A percentile compares a stretch with the other conserved stretches of the same genome.
Conservation (phyloP, 2,329 filamentous ascomycete species). For the Trichophaea hybrida region DNA sequence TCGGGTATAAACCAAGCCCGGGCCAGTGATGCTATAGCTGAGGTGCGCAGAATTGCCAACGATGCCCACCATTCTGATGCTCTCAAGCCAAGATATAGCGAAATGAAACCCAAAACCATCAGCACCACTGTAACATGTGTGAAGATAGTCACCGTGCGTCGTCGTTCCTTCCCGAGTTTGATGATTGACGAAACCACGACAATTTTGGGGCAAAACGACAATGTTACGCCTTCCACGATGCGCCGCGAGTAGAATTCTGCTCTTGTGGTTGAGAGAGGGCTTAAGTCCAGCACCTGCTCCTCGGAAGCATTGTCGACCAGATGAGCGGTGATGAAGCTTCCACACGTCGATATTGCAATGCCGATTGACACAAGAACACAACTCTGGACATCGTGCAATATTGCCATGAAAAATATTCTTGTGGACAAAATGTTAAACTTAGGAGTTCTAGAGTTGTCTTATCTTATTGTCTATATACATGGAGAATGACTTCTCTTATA, state of each 20-base stretch:
- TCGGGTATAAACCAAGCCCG: constrained; percentile 5
- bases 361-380: constrained; percentile 5
- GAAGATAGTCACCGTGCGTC: neutral
- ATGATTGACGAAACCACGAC: constrained; percentile 6
- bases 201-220: constrained; percentile 5
- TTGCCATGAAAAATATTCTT: too few species aligned
- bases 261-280: neutral
- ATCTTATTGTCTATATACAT: too few species aligned
- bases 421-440: too few species aligned
- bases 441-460: too few species aligned
- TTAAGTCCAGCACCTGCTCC: constrained; percentile 4
- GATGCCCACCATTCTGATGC: constrained; percentile 13
- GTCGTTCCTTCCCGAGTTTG: neutral
- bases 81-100: constrained; percentile 12
- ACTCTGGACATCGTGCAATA: neutral
- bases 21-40: constrained; percentile 4
- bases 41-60: constrained; percentile 6
- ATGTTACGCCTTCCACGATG: neutral
- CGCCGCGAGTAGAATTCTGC: constrained; percentile 11
- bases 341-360: constrained; percentile 5
- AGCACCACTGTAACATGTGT: neutral
- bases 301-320: constrained; percentile 8
- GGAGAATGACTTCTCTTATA: too few species aligned
- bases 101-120: constrained; percentile 10
- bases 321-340: constrained; percentile 13